Evolutionary conservation across 73 alveolate species (phyloP), one percentile per base, ranked within the genome.

Genomic region (Blepharisma stoltei): DNA sequence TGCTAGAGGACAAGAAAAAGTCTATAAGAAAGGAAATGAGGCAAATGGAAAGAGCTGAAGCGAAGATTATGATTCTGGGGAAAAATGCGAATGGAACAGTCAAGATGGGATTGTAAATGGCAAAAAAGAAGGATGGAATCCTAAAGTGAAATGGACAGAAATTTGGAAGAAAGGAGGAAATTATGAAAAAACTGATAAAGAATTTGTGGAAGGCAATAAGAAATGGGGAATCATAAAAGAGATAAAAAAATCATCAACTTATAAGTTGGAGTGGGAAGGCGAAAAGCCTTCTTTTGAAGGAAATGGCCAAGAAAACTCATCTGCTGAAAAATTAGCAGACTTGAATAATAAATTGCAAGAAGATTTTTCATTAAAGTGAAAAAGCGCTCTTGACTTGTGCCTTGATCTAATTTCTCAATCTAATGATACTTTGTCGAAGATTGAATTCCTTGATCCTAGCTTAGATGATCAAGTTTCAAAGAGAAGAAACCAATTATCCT

Each of bases 121-220:
- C 46, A 60, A 60, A 60, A 60, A 25, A 60, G 18, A n/a, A 9
- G 73, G 73, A 60, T 18, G 49, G 18, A 60, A 60, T 60, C 73
- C 73, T 2, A 18, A 8, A 18, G 41, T 32, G 41, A 32, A 32
- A 32, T 32, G 41, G 41, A 32, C 41, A 0, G 41, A 32, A 32
- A 32, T 32, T 32, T 32, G 41, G 41, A 32, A 32, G 41, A 32
- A 32, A 32, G 41, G 3, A 3, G 3, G 3, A 1, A 47, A 38
- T 8, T 14, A 25, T 8, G 23, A 14, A 60, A 60, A 2, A 14
- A 38, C 46, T n/a, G 23, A 60, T 14, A 60, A 25, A 60, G 18
- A n/a, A 3, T n/a, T n/a, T 14, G 14, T 11, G 18, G 23, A 60
- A 14, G 46, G 46, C 14, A 18, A 8, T 1, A 60, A 60, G 23